Base-by-base conservation (phyloP, 208 protist genomes). In the Acanthamoeba divionensis region DNA sequence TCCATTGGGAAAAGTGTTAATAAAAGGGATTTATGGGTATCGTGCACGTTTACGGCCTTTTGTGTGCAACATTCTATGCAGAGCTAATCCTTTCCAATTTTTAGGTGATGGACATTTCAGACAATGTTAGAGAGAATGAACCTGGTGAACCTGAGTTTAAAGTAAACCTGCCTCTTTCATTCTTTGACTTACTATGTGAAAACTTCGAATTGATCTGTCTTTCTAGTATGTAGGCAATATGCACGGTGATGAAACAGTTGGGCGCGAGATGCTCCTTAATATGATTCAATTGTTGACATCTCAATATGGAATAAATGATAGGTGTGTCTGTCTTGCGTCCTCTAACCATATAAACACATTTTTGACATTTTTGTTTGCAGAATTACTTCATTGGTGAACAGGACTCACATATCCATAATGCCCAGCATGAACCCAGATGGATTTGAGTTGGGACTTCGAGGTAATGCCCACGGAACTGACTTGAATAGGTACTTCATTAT, bases 391-490 rank as follows among this genome's bases (percentile, higher is more conserved):
- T 73, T 93, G 4, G 60, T 94, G 4, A 33, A 90, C 66, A 69
- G 24, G 31, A 92, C 86, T 18, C 55, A 77, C 41, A 90, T 94
- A 8, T 90, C 88, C 85, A 91, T 94, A 44, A 8, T 94, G 31
- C 93, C 93, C 18, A 87, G 75, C 24, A 93, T 94, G 91, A 94
- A 94, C 63, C 93, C 93, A 24, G 93, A 94, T 50, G 93, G 93
- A n/a, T 90, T 91, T 57, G 90, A 90, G 10, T 9, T 31, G 21
- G 62, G 65, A 26, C 38, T 31, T 0, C 38, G 41, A n/a, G 66
- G 83, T 18, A 75, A 90, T 13, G 63, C 62, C 10, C 45, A 50
- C n/a, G 50, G 29, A 38, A 45, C 48, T 26, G 67, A 73, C 44
- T 24, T 79, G 10, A 66, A 73, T 57, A 15, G 66, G 66, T 83